phyloP scores from a whole-genome alignment of 441 rosid genomes.

The Hura crepitans region DNA sequence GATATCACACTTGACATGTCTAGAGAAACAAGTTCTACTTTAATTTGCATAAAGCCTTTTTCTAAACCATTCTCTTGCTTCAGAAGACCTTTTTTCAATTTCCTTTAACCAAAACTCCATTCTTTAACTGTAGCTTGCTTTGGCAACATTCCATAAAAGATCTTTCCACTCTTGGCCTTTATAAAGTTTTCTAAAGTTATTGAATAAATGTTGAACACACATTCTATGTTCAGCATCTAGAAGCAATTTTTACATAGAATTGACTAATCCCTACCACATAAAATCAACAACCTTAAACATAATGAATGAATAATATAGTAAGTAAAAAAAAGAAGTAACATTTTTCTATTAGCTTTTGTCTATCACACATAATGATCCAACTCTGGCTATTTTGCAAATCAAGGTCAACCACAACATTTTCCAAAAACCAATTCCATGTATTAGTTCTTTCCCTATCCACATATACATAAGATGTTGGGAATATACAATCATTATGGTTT shows the following conservation, averaged over 20 bases:
- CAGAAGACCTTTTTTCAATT: not conserved
- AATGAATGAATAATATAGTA: too few species aligned
- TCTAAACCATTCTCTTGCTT: not conserved
- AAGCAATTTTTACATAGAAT: not conserved
- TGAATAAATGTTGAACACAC: not conserved
- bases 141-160: not conserved
- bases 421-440: too few species aligned
- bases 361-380: too few species aligned
- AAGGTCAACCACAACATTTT: too few species aligned
- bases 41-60: not conserved
- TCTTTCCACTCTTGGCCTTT: not conserved
- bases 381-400: too few species aligned
- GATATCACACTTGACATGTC: not conserved
- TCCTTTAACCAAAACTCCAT: not conserved
- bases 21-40: not conserved
- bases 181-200: too few species aligned
- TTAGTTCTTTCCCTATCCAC: too few species aligned
- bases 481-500: too few species aligned
- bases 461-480: too few species aligned
- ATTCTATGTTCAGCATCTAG: not conserved
- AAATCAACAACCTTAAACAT: too few species aligned
- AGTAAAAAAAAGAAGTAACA: too few species aligned
- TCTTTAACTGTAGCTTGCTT: not conserved
- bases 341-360: too few species aligned
- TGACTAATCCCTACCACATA: not conserved